Percentiles rank a stretch among this genome's conserved stretches.
Evolutionary conservation across 2,329 filamentous ascomycete species (phyloP).

Genomic region (Verticillium isaacii): DNA sequence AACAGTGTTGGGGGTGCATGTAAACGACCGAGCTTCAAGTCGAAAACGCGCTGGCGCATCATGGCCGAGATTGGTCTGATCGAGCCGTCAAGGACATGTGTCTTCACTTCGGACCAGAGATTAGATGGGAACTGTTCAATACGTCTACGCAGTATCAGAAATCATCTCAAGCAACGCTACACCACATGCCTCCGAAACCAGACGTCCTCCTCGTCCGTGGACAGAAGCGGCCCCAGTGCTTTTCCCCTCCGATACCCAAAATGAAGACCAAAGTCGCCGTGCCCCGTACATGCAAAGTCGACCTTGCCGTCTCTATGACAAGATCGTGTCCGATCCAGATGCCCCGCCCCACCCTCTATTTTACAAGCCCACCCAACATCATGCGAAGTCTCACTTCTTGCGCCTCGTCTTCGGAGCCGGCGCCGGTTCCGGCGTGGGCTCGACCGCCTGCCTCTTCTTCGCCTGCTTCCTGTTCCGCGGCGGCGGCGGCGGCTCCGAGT

Average conservation of each 20-base stretch:
- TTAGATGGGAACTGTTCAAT: too few species aligned
- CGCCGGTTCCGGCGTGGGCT: constrained; percentile 12
- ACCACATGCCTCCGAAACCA: neutral
- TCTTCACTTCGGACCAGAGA: too few species aligned
- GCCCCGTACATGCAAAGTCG: neutral
- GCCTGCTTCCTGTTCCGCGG: constrained; percentile 45
- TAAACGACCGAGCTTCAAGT: too few species aligned
- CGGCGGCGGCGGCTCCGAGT: constrained; percentile 50
- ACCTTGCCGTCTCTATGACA: neutral
- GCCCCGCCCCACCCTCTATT: neutral
- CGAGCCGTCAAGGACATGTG: too few species aligned
- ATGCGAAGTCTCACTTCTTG: constrained; percentile 6
- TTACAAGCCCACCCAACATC: neutral
- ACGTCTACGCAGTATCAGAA: neutral
- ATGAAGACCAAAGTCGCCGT: neutral
- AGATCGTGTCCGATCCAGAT: neutral
- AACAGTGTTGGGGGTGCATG: too few species aligned
- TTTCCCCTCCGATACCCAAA: neutral
- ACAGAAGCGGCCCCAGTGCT: neutral
- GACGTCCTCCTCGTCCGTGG: neutral
- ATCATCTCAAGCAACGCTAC: neutral
- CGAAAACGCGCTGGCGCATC: too few species aligned
- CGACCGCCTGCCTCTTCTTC: constrained; percentile 43
- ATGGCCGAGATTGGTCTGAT: too few species aligned
- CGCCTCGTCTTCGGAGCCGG: constrained; percentile 18